Base-by-base conservation (phyloP, 208 protist species). In the Trypanosomatidae sp. region DNA sequence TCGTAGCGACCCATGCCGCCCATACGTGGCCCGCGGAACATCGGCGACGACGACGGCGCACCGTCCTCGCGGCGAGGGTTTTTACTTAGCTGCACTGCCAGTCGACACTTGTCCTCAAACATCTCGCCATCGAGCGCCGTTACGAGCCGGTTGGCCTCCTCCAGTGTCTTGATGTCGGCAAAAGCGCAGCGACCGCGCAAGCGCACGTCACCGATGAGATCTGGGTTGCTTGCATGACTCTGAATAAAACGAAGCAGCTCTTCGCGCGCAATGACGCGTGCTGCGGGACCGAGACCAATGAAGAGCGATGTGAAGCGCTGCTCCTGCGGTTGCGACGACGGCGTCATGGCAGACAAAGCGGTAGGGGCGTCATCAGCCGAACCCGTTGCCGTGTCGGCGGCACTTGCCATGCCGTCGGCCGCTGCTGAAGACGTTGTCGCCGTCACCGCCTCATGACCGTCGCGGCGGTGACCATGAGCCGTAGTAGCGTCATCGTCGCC, bases 141-240 rank as follows among this genome's bases (percentile, higher is more conserved):
- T 2, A 88, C 62, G n/a, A 88, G 66, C 20, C 66, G 38, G 10
- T 57, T 23, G 2, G 78, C 78, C 33, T 71, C 61, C 40, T 53
- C 70, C 18, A 47, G 27, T 0, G 55, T 66, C 2, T 50, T 44
- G 4, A 80, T 69, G 42, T 88, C 78, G 3, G 61, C 78, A 46
- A 88, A 88, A 39, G 72, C 78, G 47, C 72, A 78, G 56, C 72
- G 72, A 48, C 72, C 69, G 33, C 78, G 72, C 56, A 83, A 41
- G 26, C 73, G 69, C 2, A 88, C 52, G 37, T 72, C 59, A 21
- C 20, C 24, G 10, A 71, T 39, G 28, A 55, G 44, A 1, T 32
- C 38, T 0, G 61, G 37, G 39, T 48, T 33, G 2, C 22, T 13
- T 10, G 58, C 61, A 37, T 71, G 63, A n/a, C 43, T 45, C 28